These are phyloP conservation scores for Rhodocollybia butyracea DNA, from an alignment of 768 basidiomycete species.

Conservation along the genomic window DNA sequence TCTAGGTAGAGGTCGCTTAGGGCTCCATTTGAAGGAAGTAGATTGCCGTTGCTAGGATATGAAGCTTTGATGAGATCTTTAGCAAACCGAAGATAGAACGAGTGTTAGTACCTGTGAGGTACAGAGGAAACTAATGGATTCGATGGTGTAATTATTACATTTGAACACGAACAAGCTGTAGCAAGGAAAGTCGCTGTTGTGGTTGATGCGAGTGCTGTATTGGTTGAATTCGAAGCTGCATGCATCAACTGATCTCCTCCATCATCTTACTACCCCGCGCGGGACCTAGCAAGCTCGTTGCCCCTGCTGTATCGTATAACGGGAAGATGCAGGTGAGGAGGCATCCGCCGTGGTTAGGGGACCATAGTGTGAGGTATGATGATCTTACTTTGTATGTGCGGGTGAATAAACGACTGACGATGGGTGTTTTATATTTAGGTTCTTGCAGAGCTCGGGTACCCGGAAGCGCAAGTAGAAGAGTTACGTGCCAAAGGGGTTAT, in stretches of 20 bases:
- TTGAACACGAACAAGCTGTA: no score
- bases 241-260: neutral
- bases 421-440: neutral
- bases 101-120: no score
- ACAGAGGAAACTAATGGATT: no score
- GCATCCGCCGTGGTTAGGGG: conserved; percentile 85
- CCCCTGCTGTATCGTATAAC: conserved; percentile 79
- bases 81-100: no score
- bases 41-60: no score
- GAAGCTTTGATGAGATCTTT: no score
- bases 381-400: neutral
- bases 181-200: no score
- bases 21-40: no score
- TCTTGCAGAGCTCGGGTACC: neutral
- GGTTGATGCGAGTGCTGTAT: no score
- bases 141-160: no score
- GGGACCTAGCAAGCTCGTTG: conserved; percentile 75
- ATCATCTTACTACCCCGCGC: conserved; percentile 63
- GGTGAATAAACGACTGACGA: neutral
- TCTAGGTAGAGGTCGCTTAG: no score
- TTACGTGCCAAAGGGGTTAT: neutral
- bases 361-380: conserved; percentile 74
- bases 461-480: neutral
- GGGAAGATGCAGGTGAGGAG: conserved; percentile 71
- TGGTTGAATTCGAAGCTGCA: no score